Base-by-base conservation (phyloP, 306 rosid species). In the Abrus pulchellus region DNA sequence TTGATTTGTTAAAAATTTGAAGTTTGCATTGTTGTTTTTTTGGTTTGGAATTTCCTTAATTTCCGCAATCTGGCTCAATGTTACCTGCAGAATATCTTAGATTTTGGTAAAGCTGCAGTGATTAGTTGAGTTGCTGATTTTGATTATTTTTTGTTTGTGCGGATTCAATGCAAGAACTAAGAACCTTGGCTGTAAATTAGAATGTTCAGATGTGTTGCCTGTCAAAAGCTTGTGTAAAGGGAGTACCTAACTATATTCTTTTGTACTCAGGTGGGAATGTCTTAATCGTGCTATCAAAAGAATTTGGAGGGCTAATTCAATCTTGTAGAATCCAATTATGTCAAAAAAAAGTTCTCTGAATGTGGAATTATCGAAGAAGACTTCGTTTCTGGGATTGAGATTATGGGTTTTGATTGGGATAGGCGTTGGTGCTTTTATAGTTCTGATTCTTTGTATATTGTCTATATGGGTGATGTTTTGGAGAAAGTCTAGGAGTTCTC, bases 401-500 rank as follows among this genome's bases (percentile, higher is more conserved):
- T 61, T 92, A 78, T 94, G 97, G 97, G 97, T 92, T 88, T 84
- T 92, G 85, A 90, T 94, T 30, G 87, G 97, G 40, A 56, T 94
- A 40, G 85, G 97, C 76, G 97, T 94, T 69, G 93, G 92, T 48
- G 94, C 85, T 11, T 92, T 92, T 75, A 94, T 94, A 82, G 88
- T 94, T 55, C 52, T 89, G 68, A 94, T 94, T 84, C 93, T 94
- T 43, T 90, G 93, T 75, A 49, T 91, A 60, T 70, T 94, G 80
- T 89, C 97, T 4, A 48, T 92, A 83, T 94, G 98, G 94, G 93
- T 91, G 67, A 78, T 84, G 80, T 94, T 86, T 68, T 85, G 93
- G 84, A 86, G 93, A 77, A 94, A 91, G 81, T 90, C 97, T 64
- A 85, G 89, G 87, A 89, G 89, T 88, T 87, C 97, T 0, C 56